Conservation (phyloP, 2,329 filamentous ascomycete species). For the Xylariomycetidae sp. region DNA sequence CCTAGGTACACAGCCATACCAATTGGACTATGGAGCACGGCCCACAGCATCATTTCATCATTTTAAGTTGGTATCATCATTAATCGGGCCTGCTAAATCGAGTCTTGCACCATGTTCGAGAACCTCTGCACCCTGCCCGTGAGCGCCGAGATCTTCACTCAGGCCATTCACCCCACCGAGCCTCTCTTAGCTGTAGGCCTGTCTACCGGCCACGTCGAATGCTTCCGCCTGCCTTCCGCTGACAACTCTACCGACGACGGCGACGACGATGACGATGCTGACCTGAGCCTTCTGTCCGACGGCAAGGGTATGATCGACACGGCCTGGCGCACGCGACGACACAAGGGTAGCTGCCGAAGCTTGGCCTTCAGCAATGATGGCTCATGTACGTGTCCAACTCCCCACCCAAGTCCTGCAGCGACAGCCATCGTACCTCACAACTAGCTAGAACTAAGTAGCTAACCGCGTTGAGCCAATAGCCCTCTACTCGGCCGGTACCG, state of each 20-base stretch:
- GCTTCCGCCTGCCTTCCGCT: constrained; percentile 64
- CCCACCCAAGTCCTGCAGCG: too few relatives aligned
- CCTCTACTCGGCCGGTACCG: constrained; percentile 61
- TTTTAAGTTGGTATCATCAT: too few relatives aligned
- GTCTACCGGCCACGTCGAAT: constrained; percentile 79
- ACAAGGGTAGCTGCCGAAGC: constrained; percentile 89
- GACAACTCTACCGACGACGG: too few relatives aligned
- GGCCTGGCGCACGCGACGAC: constrained; percentile 79
- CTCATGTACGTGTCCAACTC: constrained; percentile 49
- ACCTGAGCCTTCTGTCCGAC: constrained; percentile 46
- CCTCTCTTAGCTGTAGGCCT: constrained; percentile 84
- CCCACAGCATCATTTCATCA: too few relatives aligned
- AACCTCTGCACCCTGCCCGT: constrained; percentile 88
- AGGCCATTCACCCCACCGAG: constrained; percentile 78
- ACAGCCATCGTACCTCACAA: too few relatives aligned
- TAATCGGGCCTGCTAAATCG: constrained; percentile 2
- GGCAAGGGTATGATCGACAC: constrained; percentile 76
- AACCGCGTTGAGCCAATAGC: constrained; percentile 29
- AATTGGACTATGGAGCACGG: too few relatives aligned
- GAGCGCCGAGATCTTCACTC: constrained; percentile 79
- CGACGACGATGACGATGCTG: constrained; percentile 49
- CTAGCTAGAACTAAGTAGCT: background rate
- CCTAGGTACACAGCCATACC: too few relatives aligned
- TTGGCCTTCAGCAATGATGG: constrained; percentile 78
- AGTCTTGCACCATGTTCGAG: constrained; percentile 65